Evolutionary conservation across 2,329 filamentous ascomycete species (phyloP), one percentile per base, ranked within the genome.

Genomic region (Ophiosphaerella herpotricha): DNA sequence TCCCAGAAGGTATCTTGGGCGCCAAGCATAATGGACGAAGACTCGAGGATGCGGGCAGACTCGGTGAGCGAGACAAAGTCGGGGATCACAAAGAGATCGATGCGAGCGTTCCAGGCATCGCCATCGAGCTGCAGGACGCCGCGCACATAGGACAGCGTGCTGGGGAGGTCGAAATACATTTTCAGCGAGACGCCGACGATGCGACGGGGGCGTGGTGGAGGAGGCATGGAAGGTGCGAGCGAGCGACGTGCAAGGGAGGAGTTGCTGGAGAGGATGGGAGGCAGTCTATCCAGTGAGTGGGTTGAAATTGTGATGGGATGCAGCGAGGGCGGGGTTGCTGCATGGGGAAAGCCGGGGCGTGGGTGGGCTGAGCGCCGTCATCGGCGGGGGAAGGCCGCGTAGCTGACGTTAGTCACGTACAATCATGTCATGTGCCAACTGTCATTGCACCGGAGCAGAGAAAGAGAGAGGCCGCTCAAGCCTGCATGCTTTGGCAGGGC

Each of bases 1-100:
- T 90, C 85, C 78, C 81, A 84, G 74, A 85, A 86, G 57, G 83
- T 84, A 73, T 94, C 87, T 70, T 95, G 90, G 0, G 90, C 90
- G 48, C 90, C 91, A 23, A 88, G 77, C 39, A 82, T 75, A 65
- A 93, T 74, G 46, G 74, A 72, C 2, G 81, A 77, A n/a, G 74
- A 64, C 32, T 75, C 66, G 32, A 87, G 69, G 39, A 81, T 77
- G 5, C 77, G 67, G 43, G 79, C 73, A 11, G 81, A 78, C 1
- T 79, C 73, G n/a, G 79, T 66, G 35, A 93, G 77, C 11, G 87
- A 85, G 45, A 93, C 73, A 67, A 90, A 89, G 74, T 93, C 89
- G 1, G 90, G 89, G 58, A 92, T 85, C 60, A 93, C 76, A 72
- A 91, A 91, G 60, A 93, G 79, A 71, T 90, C 86, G 52, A 89